Conservation (phyloP, 805 yeast genomes). For the Metschnikowia sp. region DNA sequence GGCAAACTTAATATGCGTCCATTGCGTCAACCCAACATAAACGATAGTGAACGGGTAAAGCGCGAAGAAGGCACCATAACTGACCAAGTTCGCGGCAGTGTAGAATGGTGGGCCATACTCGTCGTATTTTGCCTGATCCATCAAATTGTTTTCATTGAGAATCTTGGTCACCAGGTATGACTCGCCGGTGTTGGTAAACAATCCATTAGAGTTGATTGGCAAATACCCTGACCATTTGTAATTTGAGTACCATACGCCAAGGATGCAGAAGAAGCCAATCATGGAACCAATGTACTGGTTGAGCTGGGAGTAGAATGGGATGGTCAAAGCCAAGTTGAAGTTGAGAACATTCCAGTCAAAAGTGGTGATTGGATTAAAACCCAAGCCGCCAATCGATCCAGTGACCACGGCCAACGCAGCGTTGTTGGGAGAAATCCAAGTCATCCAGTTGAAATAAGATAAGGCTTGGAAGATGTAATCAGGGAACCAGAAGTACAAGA, state of each 20-base stretch:
- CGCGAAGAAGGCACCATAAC: slow-evolving; percentile 24
- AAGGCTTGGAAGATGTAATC: slow-evolving; percentile 25
- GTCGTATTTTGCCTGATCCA: slow-evolving; percentile 19
- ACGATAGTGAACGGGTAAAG: slow-evolving; percentile 25
- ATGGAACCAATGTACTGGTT: slow-evolving; percentile 23
- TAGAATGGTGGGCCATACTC: slow-evolving; percentile 22
- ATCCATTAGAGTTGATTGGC: slow-evolving; percentile 22
- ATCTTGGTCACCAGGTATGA: slow-evolving; percentile 18
- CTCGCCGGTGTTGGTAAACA: slow-evolving; percentile 27
- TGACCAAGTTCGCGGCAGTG: slow-evolving; percentile 21
- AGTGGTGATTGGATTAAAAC: slow-evolving; percentile 33
- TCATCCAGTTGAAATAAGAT: slow-evolving; percentile 29
- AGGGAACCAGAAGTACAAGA: slow-evolving; percentile 30
- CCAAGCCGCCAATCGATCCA: slow-evolving; percentile 26
- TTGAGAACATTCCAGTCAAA: slow-evolving; percentile 25
- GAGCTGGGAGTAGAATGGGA: slow-evolving; percentile 27
- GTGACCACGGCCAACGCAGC: slow-evolving; percentile 23
- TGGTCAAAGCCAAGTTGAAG: slow-evolving; percentile 30
- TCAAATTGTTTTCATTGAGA: slow-evolving; percentile 12
- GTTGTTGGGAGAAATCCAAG: slow-evolving; percentile 29
- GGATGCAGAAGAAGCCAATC: slow-evolving; percentile 23
- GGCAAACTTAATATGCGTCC: slow-evolving; percentile 13
- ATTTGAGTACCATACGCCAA: slow-evolving; percentile 28
- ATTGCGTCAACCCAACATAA: slow-evolving; percentile 18
- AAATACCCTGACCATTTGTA: slow-evolving; percentile 28